Evolutionary conservation across 2,329 filamentous ascomycete genomes (phyloP), one percentile per base, ranked within the genome.

Genomic region (Diplodia seriata): DNA sequence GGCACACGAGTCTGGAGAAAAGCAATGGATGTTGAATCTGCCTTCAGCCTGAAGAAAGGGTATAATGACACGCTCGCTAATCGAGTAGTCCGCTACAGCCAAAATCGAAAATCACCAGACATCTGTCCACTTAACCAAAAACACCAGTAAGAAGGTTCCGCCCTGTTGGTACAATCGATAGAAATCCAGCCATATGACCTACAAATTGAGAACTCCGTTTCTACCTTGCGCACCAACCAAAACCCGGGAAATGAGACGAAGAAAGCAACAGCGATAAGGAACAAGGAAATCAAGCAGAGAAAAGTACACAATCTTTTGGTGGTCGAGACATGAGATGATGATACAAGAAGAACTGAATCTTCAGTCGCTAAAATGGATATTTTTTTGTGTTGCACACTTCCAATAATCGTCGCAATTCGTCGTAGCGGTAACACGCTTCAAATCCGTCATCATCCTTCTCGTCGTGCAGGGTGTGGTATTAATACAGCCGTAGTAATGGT

Each of bases 381-480:
- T 63, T 51, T 51, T 63, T 38, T 31, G 23, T 31, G 57, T 18
- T 49, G 47, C 59, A 63, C 40, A 50, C 57, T 50, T 62, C 40
- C 40, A 49, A 33, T 36, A 49, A 49, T 36, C 57, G 57, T 62
- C 57, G 57, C 57, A 23, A 14, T 62, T 56, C 57, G 56, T 59
- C 38, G 26, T 50, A 62, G 57, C 57, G 57, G 15, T 49, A 33
- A 62, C 36, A 63, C 59, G 47, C 47, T 51, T 49, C 12, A n/a
- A n/a, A n/a, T 57, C 57, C 57, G 31, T 62, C 43, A 15, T 38
- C 59, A 63, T 53, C 59, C 36, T 63, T 51, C 47, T 51, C 59
- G 59, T 51, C 29, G 20, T 40, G 47, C 47, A 51, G 47, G 57
- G 57, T 50, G 36, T 23, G 40, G 59, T 63, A 63, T 51, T 63